Evolutionary conservation across 169 alveolate genomes (phyloP), one percentile per base, ranked within the genome.

Genomic region (Plasmodium malariae): DNA sequence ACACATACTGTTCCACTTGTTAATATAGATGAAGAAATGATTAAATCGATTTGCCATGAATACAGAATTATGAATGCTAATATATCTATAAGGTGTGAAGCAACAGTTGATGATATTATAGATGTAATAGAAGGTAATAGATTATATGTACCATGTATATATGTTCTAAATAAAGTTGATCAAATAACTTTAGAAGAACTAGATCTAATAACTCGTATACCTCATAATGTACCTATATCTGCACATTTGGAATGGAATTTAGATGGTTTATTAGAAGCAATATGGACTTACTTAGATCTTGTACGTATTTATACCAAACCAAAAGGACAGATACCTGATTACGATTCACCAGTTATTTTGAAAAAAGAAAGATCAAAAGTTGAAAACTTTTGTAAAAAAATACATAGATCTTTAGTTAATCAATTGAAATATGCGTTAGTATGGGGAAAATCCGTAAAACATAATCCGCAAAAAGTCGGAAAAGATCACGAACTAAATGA

Each of bases 251-350:
- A 93, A 94, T 98, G 99, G 99, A 98, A 98, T 89, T 94, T 99
- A 67, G 99, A 98, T 92, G 99, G 98, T 30, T 93, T 98, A 30
- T 92, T 98, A 57, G 99, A 99, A 74, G 96, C 96, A 63, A 98
- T 98, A 30, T 99, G 99, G 99, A 98, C 97, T 92, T 96, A 98
- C 70, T 91, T 99, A 68, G 99, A 98, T 92, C 87, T 99, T 30
- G 95, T 98, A 62, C 96, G 99, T 71, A 96, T 98, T 21, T 99
- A 99, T 95, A 98, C 99, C n/a, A 99, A 99, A 93, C 99, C 99
- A 34, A 98, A 97, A 92, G 99, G 99, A 26, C 97, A 96, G 70
- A 96, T 96, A 21, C 99, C 99, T 1, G 99, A 98, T 89, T 98
- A 96, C 93, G 96, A 97, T 32, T 99, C 98, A 9, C 99, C 99